phyloP scores from a whole-genome alignment of 1,284 basidiomycete species.

The Austroboletus niveus region DNA sequence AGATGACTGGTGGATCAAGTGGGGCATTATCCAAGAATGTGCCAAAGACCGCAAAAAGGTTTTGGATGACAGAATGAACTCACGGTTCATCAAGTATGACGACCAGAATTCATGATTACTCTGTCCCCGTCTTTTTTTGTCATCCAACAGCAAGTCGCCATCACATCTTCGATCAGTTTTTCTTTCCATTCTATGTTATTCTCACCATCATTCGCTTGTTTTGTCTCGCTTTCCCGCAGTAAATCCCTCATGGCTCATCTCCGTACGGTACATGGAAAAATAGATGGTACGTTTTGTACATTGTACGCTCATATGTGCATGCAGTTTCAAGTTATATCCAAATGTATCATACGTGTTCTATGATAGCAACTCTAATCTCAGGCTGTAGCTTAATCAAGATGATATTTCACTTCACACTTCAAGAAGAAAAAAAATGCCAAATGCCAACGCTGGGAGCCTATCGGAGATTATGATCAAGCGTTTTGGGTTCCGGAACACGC shows the following conservation, averaged over 20 bases:
- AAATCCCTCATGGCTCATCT: not conserved
- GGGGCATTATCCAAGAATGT: conserved; percentile 34
- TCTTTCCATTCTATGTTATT: not conserved
- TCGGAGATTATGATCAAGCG: too few relatives aligned
- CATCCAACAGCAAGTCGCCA: not conserved
- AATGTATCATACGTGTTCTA: not conserved
- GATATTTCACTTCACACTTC: not conserved
- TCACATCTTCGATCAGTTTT: not conserved
- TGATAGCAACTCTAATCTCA: not conserved
- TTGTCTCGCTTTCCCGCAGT: not conserved
- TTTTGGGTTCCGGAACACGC: too few relatives aligned
- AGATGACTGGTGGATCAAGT: conserved; percentile 42
- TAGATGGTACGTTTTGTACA: not conserved
- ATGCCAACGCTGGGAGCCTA: too few relatives aligned
- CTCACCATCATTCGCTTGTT: not conserved
- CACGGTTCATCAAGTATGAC: not conserved
- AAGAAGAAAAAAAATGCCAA: not conserved
- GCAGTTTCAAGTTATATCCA: conserved; percentile 1
- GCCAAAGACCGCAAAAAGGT: conserved; percentile 23
- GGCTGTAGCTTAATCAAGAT: not conserved
- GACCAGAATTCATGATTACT: not conserved
- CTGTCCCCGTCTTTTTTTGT: not conserved
- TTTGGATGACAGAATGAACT: conserved; percentile 16
- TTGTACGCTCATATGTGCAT: not conserved
- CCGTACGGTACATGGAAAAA: not conserved